Conservation (phyloP, 352 stramenopile species). For the Achlya hypogyna region DNA sequence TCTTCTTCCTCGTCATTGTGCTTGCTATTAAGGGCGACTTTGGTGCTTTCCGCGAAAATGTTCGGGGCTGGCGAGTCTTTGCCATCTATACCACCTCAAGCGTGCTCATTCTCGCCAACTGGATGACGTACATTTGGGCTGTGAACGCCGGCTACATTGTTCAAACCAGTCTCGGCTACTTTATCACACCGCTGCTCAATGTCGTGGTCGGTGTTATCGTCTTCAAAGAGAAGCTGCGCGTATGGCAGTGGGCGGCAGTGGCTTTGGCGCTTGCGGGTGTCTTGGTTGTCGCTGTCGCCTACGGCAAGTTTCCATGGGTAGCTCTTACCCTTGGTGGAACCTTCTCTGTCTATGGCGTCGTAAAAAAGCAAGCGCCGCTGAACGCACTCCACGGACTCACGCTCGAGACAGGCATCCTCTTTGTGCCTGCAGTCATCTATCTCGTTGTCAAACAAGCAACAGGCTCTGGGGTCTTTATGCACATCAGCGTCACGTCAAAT, state of each 20-base stretch:
- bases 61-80: neutral
- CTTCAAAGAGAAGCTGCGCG: neutral
- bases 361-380: conserved; percentile 14
- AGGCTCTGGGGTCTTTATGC: neutral
- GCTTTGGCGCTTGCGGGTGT: neutral
- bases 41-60: neutral
- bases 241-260: conserved; percentile 2
- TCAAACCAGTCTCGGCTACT: conserved; percentile 4
- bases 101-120: conserved; percentile 3
- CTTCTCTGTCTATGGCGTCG: neutral
- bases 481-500: neutral
- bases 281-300: conserved; percentile 2
- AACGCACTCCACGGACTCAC: neutral
- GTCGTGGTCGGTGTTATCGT: conserved; percentile 4
- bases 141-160: conserved; percentile 11
- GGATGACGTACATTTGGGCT: conserved; percentile 6
- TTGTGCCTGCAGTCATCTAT: neutral
- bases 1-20: conserved; percentile 6
- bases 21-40: neutral
- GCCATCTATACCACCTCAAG: neutral
- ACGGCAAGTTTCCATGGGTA: conserved; percentile 10
- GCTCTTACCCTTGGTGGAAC: neutral
- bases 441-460: neutral
- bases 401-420: conserved; percentile 4
- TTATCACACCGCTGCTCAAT: neutral